Evolutionary conservation across 2,329 filamentous ascomycete genomes (phyloP).

Genomic region (Colletotrichum tropicale): DNA sequence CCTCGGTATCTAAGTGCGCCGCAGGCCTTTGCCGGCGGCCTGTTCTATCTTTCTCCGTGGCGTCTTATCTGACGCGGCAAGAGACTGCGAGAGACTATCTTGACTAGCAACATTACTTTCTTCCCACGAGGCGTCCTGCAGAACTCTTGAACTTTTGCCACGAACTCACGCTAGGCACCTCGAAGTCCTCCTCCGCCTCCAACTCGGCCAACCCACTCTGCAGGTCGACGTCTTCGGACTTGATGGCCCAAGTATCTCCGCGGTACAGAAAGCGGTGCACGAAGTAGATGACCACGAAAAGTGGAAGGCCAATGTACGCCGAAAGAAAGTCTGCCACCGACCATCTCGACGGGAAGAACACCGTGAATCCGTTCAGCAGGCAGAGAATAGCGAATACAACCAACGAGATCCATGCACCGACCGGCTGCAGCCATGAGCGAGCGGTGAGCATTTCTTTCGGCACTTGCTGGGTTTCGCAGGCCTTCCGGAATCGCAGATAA

Average conservation of each 20-base stretch:
- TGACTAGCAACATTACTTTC: background rate
- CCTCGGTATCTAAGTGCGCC: background rate
- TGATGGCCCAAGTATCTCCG: constrained; percentile 56
- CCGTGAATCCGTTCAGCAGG: constrained; percentile 67
- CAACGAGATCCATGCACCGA: constrained; percentile 58
- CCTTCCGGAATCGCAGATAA: constrained; percentile 63
- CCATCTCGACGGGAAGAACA: constrained; percentile 66
- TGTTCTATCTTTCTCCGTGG: background rate
- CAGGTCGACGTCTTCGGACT: constrained; percentile 56
- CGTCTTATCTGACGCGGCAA: background rate
- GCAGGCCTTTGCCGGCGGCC: background rate
- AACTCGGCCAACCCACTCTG: constrained; percentile 56
- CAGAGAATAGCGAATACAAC: constrained; percentile 55
- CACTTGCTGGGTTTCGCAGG: constrained; percentile 45
- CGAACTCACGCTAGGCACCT: background rate
- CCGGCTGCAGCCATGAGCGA: constrained; percentile 48
- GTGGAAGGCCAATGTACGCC: constrained; percentile 66
- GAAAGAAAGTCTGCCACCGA: constrained; percentile 62
- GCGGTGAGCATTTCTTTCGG: background rate
- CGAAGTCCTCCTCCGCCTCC: constrained; percentile 3
- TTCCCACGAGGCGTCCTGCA: background rate
- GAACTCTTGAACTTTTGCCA: background rate
- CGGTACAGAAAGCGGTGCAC: constrained; percentile 28
- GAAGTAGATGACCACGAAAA: constrained; percentile 57
- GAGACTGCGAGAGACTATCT: background rate